These are phyloP conservation scores for Eucalyptus virginea DNA, from an alignment of 345 rosid species.

Conservation along the genomic window DNA sequence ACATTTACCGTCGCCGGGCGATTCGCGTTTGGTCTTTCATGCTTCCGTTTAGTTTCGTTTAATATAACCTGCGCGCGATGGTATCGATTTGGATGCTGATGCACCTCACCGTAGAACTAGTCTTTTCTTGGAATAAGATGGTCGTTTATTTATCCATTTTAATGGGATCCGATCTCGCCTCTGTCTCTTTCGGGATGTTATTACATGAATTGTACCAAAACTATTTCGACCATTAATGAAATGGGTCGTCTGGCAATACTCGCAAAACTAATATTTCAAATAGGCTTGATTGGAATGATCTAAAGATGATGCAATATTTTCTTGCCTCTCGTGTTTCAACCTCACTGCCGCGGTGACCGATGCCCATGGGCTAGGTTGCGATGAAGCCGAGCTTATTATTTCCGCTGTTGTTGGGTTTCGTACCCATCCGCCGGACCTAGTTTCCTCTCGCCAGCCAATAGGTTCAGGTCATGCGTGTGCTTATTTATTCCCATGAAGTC, in stretches of 20 bases:
- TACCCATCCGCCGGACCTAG: not conserved
- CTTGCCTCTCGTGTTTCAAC: not conserved
- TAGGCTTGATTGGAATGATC: not conserved
- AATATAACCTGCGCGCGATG: not conserved
- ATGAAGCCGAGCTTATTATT: not conserved
- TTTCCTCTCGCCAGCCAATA: not conserved
- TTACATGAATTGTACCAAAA: not conserved
- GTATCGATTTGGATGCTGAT: not conserved
- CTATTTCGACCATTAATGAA: not conserved
- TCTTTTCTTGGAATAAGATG: not conserved
- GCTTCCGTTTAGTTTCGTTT: not conserved
- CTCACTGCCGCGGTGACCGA: not conserved
- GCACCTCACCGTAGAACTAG: not conserved
- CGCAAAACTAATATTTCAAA: not conserved
- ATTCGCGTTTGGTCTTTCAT: not conserved
- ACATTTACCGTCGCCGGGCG: not conserved
- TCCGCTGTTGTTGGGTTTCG: not conserved
- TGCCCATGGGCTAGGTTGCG: not conserved
- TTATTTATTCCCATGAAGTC: not conserved
- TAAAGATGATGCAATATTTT: not conserved
- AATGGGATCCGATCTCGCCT: not conserved
- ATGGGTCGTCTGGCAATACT: not conserved
- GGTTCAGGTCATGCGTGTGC: not conserved
- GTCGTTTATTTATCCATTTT: not conserved
- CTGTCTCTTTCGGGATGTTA: not conserved